Evolutionary conservation across 139 green algal species (phyloP).

Genomic region (Auxenochlorella protothecoides): DNA sequence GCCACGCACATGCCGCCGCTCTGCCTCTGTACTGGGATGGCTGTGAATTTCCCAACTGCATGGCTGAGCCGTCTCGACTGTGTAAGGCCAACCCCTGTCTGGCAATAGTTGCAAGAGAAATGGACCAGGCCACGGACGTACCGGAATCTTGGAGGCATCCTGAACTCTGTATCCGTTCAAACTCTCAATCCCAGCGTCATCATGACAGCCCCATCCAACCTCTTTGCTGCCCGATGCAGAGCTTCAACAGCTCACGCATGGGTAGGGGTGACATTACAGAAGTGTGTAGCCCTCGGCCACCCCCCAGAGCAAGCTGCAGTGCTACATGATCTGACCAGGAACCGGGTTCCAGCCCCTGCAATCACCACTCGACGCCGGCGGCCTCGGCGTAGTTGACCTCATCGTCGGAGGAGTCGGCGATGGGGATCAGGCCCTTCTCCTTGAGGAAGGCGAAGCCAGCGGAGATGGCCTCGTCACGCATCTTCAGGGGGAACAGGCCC

Average conservation of each 20-base stretch:
- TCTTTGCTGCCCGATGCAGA: not conserved
- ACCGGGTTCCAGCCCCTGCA: not conserved
- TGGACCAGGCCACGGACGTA: too few relatives aligned
- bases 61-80: too few relatives aligned
- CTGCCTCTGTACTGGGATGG: too few relatives aligned
- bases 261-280: not conserved
- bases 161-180: not conserved
- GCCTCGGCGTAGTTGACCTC: conserved; percentile 50
- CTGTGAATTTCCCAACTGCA: too few relatives aligned
- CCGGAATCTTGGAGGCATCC: too few relatives aligned
- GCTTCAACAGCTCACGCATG: not conserved
- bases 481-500: conserved; percentile 59
- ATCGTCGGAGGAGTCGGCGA: conserved; percentile 42
- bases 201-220: not conserved
- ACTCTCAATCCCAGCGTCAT: not conserved
- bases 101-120: too few relatives aligned
- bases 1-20: too few relatives aligned
- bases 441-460: conserved; percentile 52
- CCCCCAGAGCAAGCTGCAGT: not conserved
- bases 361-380: conserved; percentile 45
- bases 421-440: conserved; percentile 54
- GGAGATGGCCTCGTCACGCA: conserved; percentile 51
- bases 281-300: not conserved
- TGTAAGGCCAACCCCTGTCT: too few relatives aligned
- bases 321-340: not conserved